Evolutionary conservation across 495 filamentous ascomycete species (phyloP).

Genomic region (Hypomontagnella monticulosa): DNA sequence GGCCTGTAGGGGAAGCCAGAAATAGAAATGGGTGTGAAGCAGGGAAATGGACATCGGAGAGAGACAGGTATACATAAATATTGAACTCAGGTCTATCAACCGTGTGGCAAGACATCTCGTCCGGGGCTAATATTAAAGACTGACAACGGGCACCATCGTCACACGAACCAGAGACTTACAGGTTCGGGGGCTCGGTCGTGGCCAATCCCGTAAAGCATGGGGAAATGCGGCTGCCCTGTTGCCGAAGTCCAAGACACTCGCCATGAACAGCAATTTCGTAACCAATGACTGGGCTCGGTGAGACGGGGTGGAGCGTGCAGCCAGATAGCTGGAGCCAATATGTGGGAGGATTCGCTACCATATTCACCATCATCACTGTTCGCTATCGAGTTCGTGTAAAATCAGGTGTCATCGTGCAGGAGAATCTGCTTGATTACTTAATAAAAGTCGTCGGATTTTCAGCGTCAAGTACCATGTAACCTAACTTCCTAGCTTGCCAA

Average conservation of each 20-base stretch:
- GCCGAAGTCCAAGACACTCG: conserved; percentile 40
- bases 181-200: conserved; percentile 25
- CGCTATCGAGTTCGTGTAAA: conserved; percentile 17
- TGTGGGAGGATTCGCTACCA: conserved; percentile 10
- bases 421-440: conserved; percentile 34
- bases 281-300: conserved; percentile 9
- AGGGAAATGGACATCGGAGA: conserved; percentile 25
- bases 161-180: conserved; percentile 39
- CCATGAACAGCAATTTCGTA: conserved; percentile 26
- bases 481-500: conserved; percentile 39
- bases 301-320: conserved; percentile 22
- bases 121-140: conserved; percentile 18
- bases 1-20: conserved; percentile 14
- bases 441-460: conserved; percentile 37
- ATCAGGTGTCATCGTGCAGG: conserved; percentile 25
- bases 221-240: conserved; percentile 39
- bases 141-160: conserved; percentile 28
- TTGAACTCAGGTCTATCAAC: conserved; percentile 31
- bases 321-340: conserved; percentile 21
- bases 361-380: conserved; percentile 16
- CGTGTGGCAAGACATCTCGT: conserved; percentile 30
- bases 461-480: conserved; percentile 37
- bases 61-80: conserved; percentile 36
- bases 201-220: conserved; percentile 32
- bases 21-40: conserved; percentile 25